A percentile compares a stretch with the other conserved stretches of the same genome.
Conservation (phyloP, 2,329 filamentous ascomycete genomes). For the Whalleya microplaca region DNA sequence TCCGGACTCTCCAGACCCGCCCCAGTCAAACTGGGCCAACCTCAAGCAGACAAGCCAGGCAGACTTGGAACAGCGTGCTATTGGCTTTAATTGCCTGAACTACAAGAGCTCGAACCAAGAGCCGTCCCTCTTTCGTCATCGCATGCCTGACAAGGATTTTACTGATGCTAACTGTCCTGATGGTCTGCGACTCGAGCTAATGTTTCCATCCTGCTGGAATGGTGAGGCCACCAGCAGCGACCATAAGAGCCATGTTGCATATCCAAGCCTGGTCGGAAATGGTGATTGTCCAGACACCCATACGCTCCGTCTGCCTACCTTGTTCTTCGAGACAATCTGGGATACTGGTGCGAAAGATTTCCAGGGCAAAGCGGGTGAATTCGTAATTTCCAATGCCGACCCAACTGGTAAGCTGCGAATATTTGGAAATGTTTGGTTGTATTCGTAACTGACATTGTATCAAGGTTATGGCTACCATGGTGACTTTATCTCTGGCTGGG, state of each 20-base stretch:
- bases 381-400: slow-evolving; percentile 80
- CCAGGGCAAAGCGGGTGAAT: slow-evolving; percentile 64
- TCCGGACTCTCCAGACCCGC: slow-evolving; percentile 64
- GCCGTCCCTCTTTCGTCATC: slow-evolving; percentile 78
- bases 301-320: slow-evolving; percentile 68
- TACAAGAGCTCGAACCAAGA: slow-evolving; percentile 66
- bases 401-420: slow-evolving; percentile 59
- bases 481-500: slow-evolving; percentile 83
- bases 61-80: slow-evolving; percentile 74
- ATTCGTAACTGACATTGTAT: slow-evolving; percentile 15
- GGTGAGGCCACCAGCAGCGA: slow-evolving; percentile 64
- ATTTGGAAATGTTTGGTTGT: not conserved
- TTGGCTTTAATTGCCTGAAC: slow-evolving; percentile 96
- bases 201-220: slow-evolving; percentile 92
- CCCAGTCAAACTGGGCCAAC: slow-evolving; percentile 70
- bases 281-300: slow-evolving; percentile 75
- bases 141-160: slow-evolving; percentile 76
- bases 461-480: slow-evolving; percentile 75
- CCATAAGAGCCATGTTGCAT: slow-evolving; percentile 73
- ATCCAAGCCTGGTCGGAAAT: slow-evolving; percentile 75
- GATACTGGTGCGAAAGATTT: slow-evolving; percentile 64
- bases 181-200: slow-evolving; percentile 80
- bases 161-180: slow-evolving; percentile 82
- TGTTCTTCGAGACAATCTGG: slow-evolving; percentile 89
- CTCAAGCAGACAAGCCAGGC: slow-evolving; percentile 67